These are phyloP conservation scores for Cordyceps cateniannulata DNA, from an alignment of 2,329 filamentous ascomycete species.

Conservation along the genomic window DNA sequence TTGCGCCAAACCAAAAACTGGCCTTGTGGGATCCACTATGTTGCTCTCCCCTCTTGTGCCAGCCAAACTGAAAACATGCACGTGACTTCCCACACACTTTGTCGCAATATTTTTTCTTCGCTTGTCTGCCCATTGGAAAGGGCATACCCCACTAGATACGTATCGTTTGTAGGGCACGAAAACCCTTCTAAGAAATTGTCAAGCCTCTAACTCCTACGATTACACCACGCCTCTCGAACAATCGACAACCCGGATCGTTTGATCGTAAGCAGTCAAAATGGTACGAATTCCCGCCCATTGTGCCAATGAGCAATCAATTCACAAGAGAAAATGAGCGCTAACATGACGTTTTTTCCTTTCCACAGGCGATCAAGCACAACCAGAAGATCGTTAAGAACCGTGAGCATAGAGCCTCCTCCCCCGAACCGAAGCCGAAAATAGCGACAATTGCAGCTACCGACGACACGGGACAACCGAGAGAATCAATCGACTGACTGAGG, in stretches of 20 bases:
- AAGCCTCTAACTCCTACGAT: slow-evolving; percentile 32
- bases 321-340: slow-evolving; percentile 22
- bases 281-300: slow-evolving; percentile 16
- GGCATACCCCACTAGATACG: slow-evolving; percentile 26
- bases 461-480: slow-evolving; percentile 15
- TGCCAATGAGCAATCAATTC: neutral
- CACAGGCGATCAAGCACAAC: slow-evolving; percentile 98
- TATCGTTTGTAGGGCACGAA: slow-evolving; percentile 34
- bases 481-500: slow-evolving; percentile 12
- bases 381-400: slow-evolving; percentile 96
- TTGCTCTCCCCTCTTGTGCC: neutral
- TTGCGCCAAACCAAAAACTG: slow-evolving; percentile 6
- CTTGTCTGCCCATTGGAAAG: slow-evolving; percentile 11
- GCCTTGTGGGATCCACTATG: neutral
- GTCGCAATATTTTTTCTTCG: slow-evolving; percentile 15
- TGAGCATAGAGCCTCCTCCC: slow-evolving; percentile 42
- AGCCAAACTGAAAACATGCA: neutral
- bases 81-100: slow-evolving; percentile 19
- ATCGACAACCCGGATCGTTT: slow-evolving; percentile 38
- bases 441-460: slow-evolving; percentile 6
- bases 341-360: slow-evolving; percentile 25
- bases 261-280: slow-evolving; percentile 40
- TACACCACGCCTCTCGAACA: slow-evolving; percentile 31
- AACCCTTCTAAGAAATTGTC: slow-evolving; percentile 37
- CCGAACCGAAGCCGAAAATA: slow-evolving; percentile 20